These are phyloP conservation scores for Pyrenula massariospora DNA, from an alignment of 495 filamentous ascomycete genomes.

Conservation along the genomic window DNA sequence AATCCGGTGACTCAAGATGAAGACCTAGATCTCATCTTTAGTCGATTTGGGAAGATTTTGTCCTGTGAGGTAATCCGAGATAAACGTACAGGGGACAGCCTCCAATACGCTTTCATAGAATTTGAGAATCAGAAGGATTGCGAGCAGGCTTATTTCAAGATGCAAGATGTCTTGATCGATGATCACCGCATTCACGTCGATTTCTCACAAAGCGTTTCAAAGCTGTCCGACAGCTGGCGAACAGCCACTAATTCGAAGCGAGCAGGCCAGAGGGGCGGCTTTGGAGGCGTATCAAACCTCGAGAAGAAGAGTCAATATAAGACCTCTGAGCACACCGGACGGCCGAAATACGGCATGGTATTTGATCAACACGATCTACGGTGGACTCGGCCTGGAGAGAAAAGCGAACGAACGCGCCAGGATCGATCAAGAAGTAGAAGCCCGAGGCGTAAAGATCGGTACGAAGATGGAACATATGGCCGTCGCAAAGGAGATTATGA, in stretches of 20 bases:
- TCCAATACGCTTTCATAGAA: constrained; percentile 97
- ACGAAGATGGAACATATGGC: constrained; percentile 6
- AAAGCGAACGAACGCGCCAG: neutral
- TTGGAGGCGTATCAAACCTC: constrained; percentile 75
- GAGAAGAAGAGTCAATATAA: constrained; percentile 89
- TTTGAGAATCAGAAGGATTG: constrained; percentile 86
- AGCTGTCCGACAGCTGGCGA: constrained; percentile 83
- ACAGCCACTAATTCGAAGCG: constrained; percentile 78
- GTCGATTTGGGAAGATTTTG: constrained; percentile 88
- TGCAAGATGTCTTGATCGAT: constrained; percentile 93
- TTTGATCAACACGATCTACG: constrained; percentile 64
- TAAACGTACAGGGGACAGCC: constrained; percentile 82
- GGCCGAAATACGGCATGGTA: constrained; percentile 60
- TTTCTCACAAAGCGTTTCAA: constrained; percentile 91
- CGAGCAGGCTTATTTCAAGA: constrained; percentile 96
- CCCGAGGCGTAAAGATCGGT: constrained; percentile 19
- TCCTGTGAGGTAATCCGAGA: constrained; percentile 96
- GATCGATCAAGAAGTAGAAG: constrained; percentile 41
- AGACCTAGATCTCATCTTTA: constrained; percentile 90
- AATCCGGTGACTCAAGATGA: constrained; percentile 96
- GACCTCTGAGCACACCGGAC: constrained; percentile 40
- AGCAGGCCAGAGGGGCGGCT: constrained; percentile 59
- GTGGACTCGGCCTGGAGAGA: neutral
- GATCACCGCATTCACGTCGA: constrained; percentile 98
- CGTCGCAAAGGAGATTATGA: constrained; percentile 11